Evolutionary conservation across 805 yeast genomes (phyloP), one percentile per base, ranked within the genome.

Genomic region (Schwanniomyces polymorphus): DNA sequence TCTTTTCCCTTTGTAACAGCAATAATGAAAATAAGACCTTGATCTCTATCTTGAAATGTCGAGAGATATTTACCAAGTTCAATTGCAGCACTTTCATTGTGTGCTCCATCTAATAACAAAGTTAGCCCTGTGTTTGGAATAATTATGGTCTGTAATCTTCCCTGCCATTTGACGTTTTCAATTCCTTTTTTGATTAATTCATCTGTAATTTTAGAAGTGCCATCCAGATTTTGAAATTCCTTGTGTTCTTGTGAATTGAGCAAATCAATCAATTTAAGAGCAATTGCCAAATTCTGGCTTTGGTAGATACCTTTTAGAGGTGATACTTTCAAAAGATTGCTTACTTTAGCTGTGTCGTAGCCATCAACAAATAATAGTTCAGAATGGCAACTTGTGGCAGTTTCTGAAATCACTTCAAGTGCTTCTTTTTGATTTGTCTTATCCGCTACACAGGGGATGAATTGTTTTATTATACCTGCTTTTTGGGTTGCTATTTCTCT

Each of bases 21-120:
- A 38, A 90, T 64, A 0, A 92, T 74, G 63, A 85, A 89, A 0
- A 80, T 71, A 2, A 82, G 51, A 52, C 78, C 67, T 51, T 51
- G 53, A 5, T 58, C 55, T 38, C 47, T 28, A 7, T 41, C 34
- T 1, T 64, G 58, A 34, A 58, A 49, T 12, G 45, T 28, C 10
- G 51, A 31, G 1, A 91, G 64, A 59, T 74, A 89, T 34, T 74
- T 74, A 0, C 77, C 78, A 27, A 94, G 69, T 57, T 86, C 89
- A n/a, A 68, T 65, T 0, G 97, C 94, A 0, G 97, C 96, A 49
- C 84, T 82, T 5, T 81, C 83, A 61, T 94, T 94, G 63, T 94
- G 98, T 0, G 98, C 97, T 2, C 98, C 98, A 67, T 92, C 98
- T 2, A 94, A 58, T 4, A 94, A 64, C 0, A 83, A 63, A 56